Percentiles rank a stretch among this genome's conserved stretches.
Evolutionary conservation across 441 rosid species (phyloP).

Genomic region (Flueggea neowawraea): DNA sequence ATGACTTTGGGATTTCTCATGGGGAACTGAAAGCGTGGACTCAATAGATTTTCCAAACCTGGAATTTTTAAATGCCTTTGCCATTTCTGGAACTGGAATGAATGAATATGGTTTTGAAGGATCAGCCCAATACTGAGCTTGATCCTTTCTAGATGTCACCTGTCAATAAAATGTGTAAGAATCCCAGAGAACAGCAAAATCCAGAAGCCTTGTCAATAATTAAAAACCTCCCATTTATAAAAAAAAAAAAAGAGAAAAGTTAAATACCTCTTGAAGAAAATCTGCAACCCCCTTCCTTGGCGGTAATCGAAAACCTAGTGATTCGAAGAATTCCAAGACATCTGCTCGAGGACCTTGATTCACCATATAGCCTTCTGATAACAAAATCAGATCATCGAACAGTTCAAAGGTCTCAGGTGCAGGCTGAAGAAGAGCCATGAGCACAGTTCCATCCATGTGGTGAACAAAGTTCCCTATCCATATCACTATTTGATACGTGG

Average conservation of each 20-base stretch:
- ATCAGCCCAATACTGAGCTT: conserved; percentile 97
- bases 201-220: not conserved
- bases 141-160: conserved; percentile 96
- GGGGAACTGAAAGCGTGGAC: conserved; percentile 42
- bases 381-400: conserved; percentile 75
- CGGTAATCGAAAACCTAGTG: conserved; percentile 74
- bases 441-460: conserved; percentile 82
- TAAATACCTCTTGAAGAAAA: conserved; percentile 91
- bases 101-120: conserved; percentile 64
- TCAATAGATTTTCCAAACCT: conserved; percentile 51
- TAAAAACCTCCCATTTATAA: no score
- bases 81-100: conserved; percentile 64
- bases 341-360: conserved; percentile 82
- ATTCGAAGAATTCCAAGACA: conserved; percentile 84
- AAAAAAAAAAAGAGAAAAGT: not conserved
- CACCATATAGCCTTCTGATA: conserved; percentile 84
- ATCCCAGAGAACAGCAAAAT: conserved; percentile 9
- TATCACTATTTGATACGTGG: conserved; percentile 85
- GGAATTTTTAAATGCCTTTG: conserved; percentile 64
- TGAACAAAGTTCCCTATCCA: conserved; percentile 80
- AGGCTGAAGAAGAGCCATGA: conserved; percentile 96
- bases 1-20: conserved; percentile 48
- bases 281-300: conserved; percentile 89
- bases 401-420: conserved; percentile 94
- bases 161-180: conserved; percentile 24